These are phyloP conservation scores for Babjeviella inositovora DNA, from an alignment of 805 yeast species.

Conservation along the genomic window DNA sequence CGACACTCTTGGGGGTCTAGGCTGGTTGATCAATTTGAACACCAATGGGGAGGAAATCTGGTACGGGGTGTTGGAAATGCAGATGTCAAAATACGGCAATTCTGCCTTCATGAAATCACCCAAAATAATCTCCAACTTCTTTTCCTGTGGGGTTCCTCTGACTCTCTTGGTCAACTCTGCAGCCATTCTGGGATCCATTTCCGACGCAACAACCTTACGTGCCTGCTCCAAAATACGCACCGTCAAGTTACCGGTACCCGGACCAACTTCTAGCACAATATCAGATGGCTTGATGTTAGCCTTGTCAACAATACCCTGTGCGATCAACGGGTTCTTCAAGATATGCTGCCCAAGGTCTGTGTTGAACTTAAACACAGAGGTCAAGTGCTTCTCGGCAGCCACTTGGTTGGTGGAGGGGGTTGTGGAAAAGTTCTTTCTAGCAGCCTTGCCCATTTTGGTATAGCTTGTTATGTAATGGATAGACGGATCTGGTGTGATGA, in stretches of 20 bases:
- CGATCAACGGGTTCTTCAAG: constrained; percentile 87
- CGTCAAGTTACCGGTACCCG: constrained; percentile 97
- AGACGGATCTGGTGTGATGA: constrained; percentile 1
- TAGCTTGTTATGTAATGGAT: constrained; percentile 2
- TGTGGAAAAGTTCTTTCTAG: constrained; percentile 41
- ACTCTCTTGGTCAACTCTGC: constrained; percentile 96
- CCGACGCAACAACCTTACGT: constrained; percentile 86
- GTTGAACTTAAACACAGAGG: constrained; percentile 88
- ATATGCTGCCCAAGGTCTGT: constrained; percentile 96
- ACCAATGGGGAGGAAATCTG: constrained; percentile 96
- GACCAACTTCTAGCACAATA: constrained; percentile 91
- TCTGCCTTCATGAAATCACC: constrained; percentile 97
- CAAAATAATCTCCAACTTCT: constrained; percentile 76
- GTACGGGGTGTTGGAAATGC: constrained; percentile 95
- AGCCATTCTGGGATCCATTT: constrained; percentile 99
- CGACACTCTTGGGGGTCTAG: constrained; percentile 88
- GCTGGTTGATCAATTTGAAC: constrained; percentile 79
- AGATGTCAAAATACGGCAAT: constrained; percentile 85
- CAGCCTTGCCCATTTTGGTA: constrained; percentile 41
- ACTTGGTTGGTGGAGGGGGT: constrained; percentile 36
- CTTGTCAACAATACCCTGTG: constrained; percentile 96
- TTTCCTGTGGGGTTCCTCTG: constrained; percentile 89
- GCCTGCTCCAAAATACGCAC: constrained; percentile 88
- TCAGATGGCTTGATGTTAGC: constrained; percentile 89
- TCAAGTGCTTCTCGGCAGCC: constrained; percentile 53